Base-by-base conservation (phyloP, 176 grass and related monocot genomes). In the Triticum monococcum region DNA sequence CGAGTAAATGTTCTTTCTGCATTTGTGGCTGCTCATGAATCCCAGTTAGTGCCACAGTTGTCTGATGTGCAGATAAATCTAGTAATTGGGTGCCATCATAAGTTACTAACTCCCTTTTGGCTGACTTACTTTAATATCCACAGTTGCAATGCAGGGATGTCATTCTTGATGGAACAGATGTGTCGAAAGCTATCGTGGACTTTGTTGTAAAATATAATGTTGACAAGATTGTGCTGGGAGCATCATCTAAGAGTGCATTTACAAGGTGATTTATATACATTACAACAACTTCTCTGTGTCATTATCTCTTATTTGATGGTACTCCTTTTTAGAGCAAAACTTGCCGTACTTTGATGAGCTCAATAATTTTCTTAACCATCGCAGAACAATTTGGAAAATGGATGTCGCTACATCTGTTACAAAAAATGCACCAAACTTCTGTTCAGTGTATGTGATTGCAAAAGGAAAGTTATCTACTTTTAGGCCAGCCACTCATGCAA, bases 61-160 rank as follows among this genome's bases (percentile, higher is more conserved):
- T 76, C 77, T 85, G 12, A 20, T 25, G 28, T 36, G 25, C 25
- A 66, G 40, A 77, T 43, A 57, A 45, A 72, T 41, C 32, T 28
- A 43, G 43, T 31, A 31, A 64, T 37, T 71, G 56, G 13, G 45
- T 77, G 46, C 24, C 48, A 11, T 56, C 30, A 32, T 64, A 32
- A 70, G 40, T 57, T 41, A 38, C 54, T 63, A 24, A 50, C 65
- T 57, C 31, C 46, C 57, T 84, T 46, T 75, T 70, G 59, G 77
- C 68, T 84, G 81, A 85, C 85, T 88, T 80, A 68, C 85, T 87
- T 88, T 81, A 87, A 88, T 88, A 88, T 86, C 56, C 94, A 79
- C 86, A 97, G 94, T 87, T 97, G 50, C 94, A 94, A 89, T 92
- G 88, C 80, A 97, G 93, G 83, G 94, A 97, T 82, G 63, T 92